Evolutionary conservation across 1,284 basidiomycete species (phyloP).

Genomic region (Ceratobasidium sp.): DNA sequence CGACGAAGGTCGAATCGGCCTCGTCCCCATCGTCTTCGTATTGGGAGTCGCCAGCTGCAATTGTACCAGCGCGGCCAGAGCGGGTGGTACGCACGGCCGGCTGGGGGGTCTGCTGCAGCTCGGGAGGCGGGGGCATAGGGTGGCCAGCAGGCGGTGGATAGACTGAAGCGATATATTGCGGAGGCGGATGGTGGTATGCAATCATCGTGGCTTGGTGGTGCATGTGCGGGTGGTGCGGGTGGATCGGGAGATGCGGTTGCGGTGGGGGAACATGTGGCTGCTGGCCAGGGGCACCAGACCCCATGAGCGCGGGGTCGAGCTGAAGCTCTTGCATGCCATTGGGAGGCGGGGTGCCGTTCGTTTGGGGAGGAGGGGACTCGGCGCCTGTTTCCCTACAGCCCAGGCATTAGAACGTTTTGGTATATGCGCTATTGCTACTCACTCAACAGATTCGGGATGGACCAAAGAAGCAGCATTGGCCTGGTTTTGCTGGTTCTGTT

Average conservation of each 20-base stretch:
- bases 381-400: neutral
- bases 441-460: neutral
- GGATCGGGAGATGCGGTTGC: constrained; percentile 14
- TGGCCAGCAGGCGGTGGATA: constrained; percentile 33
- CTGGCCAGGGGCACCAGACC: neutral
- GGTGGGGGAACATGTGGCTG: neutral
- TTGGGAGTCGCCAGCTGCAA: neutral
- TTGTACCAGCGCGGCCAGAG: constrained; percentile 32
- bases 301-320: constrained; percentile 42
- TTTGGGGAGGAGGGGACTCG: neutral
- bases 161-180: constrained; percentile 29
- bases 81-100: constrained; percentile 31
- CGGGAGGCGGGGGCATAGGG: constrained; percentile 39
- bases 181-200: constrained; percentile 28
- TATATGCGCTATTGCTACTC: constrained; percentile 16
- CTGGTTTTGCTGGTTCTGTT: constrained; percentile 32
- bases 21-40: constrained; percentile 39
- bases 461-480: neutral
- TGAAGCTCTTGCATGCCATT: constrained; percentile 24
- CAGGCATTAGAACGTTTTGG: neutral
- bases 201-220: constrained; percentile 22
- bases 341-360: constrained; percentile 2
- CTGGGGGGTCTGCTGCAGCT: constrained; percentile 37
- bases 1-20: constrained; percentile 11
- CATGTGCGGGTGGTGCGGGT: constrained; percentile 33